Percentiles rank a stretch among this genome's conserved stretches.
These are phyloP conservation scores for Aspergillus amoenus DNA, from an alignment of 2,329 filamentous ascomycete species.

Conservation along the genomic window DNA sequence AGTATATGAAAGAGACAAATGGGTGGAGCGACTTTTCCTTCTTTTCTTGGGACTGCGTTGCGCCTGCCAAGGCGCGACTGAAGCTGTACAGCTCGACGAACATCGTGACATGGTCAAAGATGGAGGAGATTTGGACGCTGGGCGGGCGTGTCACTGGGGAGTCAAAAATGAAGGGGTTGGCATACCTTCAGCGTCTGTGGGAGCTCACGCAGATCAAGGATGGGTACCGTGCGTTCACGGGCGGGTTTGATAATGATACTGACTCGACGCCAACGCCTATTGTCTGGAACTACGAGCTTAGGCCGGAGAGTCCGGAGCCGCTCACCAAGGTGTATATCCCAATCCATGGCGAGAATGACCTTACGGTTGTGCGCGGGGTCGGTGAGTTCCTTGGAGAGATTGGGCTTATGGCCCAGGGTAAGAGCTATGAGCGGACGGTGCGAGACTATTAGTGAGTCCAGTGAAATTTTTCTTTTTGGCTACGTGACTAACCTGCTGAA, in stretches of 20 bases:
- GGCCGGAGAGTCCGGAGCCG: slow-evolving; percentile 1
- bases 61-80: slow-evolving; percentile 7
- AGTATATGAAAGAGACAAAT: slow-evolving; percentile 9
- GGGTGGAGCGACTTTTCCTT: slow-evolving; percentile 12
- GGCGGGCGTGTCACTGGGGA: background rate
- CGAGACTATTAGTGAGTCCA: background rate
- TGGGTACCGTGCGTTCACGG: background rate
- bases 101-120: background rate
- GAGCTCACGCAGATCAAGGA: background rate
- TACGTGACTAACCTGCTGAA: background rate
- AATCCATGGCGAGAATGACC: slow-evolving; percentile 16
- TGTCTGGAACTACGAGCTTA: slow-evolving; percentile 20
- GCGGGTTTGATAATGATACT: background rate
- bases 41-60: slow-evolving; percentile 16
- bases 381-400: background rate
- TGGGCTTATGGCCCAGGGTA: background rate
- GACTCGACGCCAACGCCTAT: slow-evolving; percentile 5
- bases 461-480: background rate
- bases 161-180: background rate
- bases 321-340: slow-evolving; percentile 19
- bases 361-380: background rate
- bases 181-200: background rate
- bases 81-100: slow-evolving; percentile 10
- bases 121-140: slow-evolving; percentile 11
- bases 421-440: background rate